Evolutionary conservation across 208 protist species (phyloP).

Genomic region (Trypanosoma vivax): DNA sequence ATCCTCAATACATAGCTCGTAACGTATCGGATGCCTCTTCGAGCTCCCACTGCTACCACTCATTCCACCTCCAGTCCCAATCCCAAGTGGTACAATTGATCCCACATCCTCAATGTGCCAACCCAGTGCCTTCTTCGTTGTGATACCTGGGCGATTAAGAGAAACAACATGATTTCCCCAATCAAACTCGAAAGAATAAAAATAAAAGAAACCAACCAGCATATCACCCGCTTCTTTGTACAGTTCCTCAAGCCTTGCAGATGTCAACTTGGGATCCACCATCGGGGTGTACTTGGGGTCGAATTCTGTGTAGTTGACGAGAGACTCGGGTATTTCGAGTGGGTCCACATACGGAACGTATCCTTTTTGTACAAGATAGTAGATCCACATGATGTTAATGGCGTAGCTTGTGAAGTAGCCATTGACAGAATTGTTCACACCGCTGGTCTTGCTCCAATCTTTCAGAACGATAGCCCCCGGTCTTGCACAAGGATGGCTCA

Average conservation of each 20-base stretch:
- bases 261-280: slow-evolving; percentile 23
- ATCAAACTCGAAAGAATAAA: slow-evolving; percentile 87
- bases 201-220: slow-evolving; percentile 87
- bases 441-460: slow-evolving; percentile 86
- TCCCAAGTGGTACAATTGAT: not conserved
- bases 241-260: slow-evolving; percentile 24
- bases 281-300: slow-evolving; percentile 61
- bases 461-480: slow-evolving; percentile 84
- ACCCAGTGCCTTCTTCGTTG: slow-evolving; percentile 68
- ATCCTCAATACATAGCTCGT: slow-evolving; percentile 88
- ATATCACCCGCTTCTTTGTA: slow-evolving; percentile 58
- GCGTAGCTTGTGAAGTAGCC: slow-evolving; percentile 89
- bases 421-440: slow-evolving; percentile 87
- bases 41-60: slow-evolving; percentile 13
- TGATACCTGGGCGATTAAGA: slow-evolving; percentile 68
- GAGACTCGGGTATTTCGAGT: slow-evolving; percentile 45
- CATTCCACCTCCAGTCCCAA: slow-evolving; percentile 3
- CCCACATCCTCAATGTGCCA: slow-evolving; percentile 71
- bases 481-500: slow-evolving; percentile 71
- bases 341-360: slow-evolving; percentile 78
- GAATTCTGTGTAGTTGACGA: slow-evolving; percentile 27
- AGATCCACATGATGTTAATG: slow-evolving; percentile 90
- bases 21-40: slow-evolving; percentile 37
- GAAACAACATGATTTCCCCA: slow-evolving; percentile 84
- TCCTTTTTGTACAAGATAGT: slow-evolving; percentile 79